These are phyloP conservation scores for Kazachstania sp. DNA, from an alignment of 1,139 yeast genomes.

Conservation along the genomic window DNA sequence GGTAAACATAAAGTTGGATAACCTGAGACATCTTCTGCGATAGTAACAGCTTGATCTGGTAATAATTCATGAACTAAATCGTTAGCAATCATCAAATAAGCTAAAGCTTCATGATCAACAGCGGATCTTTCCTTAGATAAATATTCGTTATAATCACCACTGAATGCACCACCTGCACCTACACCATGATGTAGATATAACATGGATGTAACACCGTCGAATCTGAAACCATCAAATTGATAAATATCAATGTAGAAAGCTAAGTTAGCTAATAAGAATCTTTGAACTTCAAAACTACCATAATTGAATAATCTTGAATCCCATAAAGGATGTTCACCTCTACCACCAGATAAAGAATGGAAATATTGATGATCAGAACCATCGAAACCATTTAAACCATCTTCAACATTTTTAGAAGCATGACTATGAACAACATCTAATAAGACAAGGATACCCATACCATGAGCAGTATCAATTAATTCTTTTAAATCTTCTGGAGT, in stretches of 20 bases:
- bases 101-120: constrained; percentile 81
- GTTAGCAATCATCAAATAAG: constrained; percentile 84
- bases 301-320: constrained; percentile 90
- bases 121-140: constrained; percentile 56
- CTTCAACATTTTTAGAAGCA: constrained; percentile 88
- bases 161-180: constrained; percentile 70
- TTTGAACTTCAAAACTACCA: constrained; percentile 78
- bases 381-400: constrained; percentile 87
- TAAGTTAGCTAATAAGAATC: constrained; percentile 81
- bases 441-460: constrained; percentile 75
- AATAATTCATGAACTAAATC: constrained; percentile 53
- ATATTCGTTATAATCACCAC: constrained; percentile 91
- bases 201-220: constrained; percentile 96
- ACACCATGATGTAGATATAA: constrained; percentile 87
- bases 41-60: constrained; percentile 55
- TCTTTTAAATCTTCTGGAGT: constrained; percentile 91
- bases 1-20: constrained; percentile 91
- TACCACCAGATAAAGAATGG: constrained; percentile 44
- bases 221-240: constrained; percentile 89
- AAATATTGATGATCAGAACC: constrained; percentile 94
- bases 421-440: constrained; percentile 94
- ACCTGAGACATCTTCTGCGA: constrained; percentile 96
- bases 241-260: constrained; percentile 77
- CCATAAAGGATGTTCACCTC: constrained; percentile 89
- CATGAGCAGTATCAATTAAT: constrained; percentile 85